phyloP scores from a whole-genome alignment of 805 yeast species.

The Candida krabiensis region DNA sequence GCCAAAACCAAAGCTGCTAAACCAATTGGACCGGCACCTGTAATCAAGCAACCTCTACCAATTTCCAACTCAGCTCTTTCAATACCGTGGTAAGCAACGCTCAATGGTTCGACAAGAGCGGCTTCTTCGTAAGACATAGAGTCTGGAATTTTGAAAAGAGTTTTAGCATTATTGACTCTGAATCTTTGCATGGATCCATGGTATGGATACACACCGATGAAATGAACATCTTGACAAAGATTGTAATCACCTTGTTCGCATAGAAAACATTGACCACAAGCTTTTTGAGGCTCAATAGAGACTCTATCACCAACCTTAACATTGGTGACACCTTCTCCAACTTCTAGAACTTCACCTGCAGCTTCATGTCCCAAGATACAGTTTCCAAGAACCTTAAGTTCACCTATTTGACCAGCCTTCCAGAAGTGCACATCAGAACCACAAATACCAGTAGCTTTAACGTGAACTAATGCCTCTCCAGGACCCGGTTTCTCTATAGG shows the following conservation, averaged over 20 bases:
- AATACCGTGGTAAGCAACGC: conserved; percentile 52
- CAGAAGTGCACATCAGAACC: conserved; percentile 72
- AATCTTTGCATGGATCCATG: conserved; percentile 40
- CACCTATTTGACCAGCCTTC: conserved; percentile 62
- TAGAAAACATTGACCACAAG: conserved; percentile 42
- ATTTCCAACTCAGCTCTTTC: conserved; percentile 42
- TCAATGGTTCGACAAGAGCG: conserved; percentile 53
- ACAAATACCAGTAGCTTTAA: conserved; percentile 68
- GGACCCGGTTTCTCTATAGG: conserved; percentile 26
- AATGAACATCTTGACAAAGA: conserved; percentile 37
- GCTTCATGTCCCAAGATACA: conserved; percentile 44
- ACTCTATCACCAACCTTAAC: conserved; percentile 46
- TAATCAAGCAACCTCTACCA: conserved; percentile 47
- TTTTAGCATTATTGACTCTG: conserved; percentile 31
- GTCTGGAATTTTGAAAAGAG: conserved; percentile 38
- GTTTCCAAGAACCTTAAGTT: conserved; percentile 33
- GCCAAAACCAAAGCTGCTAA: conserved; percentile 45
- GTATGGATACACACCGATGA: conserved; percentile 37
- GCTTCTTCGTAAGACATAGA: conserved; percentile 48
- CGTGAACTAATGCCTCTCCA: conserved; percentile 52
- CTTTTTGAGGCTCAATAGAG: conserved; percentile 54
- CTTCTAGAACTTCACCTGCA: conserved; percentile 43
- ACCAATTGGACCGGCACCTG: conserved; percentile 62
- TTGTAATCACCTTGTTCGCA: conserved; percentile 40
- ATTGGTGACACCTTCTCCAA: conserved; percentile 45